Conservation (phyloP, 1,139 yeast genomes). For the Taphrina pruni region DNA sequence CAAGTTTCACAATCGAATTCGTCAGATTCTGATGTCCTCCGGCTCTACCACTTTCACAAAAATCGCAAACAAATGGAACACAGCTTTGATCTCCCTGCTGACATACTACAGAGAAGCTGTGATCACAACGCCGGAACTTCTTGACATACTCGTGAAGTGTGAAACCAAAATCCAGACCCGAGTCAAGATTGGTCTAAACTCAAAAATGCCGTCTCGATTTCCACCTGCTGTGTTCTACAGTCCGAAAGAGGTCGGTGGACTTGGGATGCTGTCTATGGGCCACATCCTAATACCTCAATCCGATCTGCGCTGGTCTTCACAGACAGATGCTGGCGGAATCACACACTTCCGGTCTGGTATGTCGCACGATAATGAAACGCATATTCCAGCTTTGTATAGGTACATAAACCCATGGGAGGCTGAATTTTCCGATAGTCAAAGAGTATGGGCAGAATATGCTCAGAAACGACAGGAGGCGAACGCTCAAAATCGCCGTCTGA, state of each 20-base stretch:
- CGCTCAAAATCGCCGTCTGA: constrained; percentile 81
- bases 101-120: constrained; percentile 94
- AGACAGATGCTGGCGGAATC: constrained; percentile 94
- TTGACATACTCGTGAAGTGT: constrained; percentile 84
- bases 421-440: constrained; percentile 88
- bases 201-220: constrained; percentile 97
- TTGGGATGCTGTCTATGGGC: constrained; percentile 97
- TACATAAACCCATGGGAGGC: constrained; percentile 97
- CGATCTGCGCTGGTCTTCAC: constrained; percentile 87
- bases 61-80: constrained; percentile 95
- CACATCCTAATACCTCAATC: constrained; percentile 94
- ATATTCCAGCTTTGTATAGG: constrained; percentile 91
- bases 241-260: constrained; percentile 94
- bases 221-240: constrained; percentile 99
- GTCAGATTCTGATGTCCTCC: constrained; percentile 92
- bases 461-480: constrained; percentile 85
- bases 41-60: constrained; percentile 96
- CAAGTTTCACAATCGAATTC: constrained; percentile 77
- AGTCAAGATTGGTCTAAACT: constrained; percentile 91
- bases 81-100: constrained; percentile 82
- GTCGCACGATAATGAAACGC: constrained; percentile 72
- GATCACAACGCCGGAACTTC: constrained; percentile 74
- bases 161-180: constrained; percentile 94
- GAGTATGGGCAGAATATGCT: constrained; percentile 98
- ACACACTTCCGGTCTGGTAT: constrained; percentile 95